Base-by-base conservation (phyloP, 192 early-diverging fungal genomes). In the Phycomyces nitens region DNA sequence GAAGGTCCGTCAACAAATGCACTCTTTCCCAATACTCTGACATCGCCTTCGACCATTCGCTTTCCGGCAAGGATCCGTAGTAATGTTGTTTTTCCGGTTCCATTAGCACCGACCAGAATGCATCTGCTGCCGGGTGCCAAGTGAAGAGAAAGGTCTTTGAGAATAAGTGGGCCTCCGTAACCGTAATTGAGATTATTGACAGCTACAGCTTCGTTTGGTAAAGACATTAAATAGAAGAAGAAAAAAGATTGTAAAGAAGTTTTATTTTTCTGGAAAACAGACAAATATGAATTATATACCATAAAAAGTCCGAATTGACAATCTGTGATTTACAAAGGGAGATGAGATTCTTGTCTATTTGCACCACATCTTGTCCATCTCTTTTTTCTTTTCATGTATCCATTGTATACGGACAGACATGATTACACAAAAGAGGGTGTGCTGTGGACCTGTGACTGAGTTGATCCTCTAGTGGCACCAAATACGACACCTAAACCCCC, bases 21-120 rank as follows among this genome's bases (percentile, higher is more conserved):
- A 73, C 86, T 65, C 62, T 84, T 77, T 14, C 88, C 89, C 27
- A 87, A 51, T 0, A 90, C 84, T 2, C 74, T 58, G 4, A 91
- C 76, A 38, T 74, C 65, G 53, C 64, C 80, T 18, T 74, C 73
- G 2, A 69, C 53, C 75, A 92, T 71, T 39, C 85, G 74, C 61
- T 92, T 92, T 9, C 90, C 90, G 12, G 85, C 89, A 0, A 92
- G 65, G 34, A 92, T 80, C 20, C 80, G 71, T 47, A 92, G 65
- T 50, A 92, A 69, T 5, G 88, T 92, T 2, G 81, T 83, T 64
- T 92, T 91, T 15, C 88, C 87, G 6, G 74, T 69, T 26, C 86
- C 90, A 77, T 91, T 91, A 16, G 89, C 86, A 56, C 90, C 90
- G 47, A 90, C 78, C n/a, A 92, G 72, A 21, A 92, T 75, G 60